These are phyloP conservation scores for Cadophora sp. DNA, from an alignment of 2,329 filamentous ascomycete species.

Conservation along the genomic window DNA sequence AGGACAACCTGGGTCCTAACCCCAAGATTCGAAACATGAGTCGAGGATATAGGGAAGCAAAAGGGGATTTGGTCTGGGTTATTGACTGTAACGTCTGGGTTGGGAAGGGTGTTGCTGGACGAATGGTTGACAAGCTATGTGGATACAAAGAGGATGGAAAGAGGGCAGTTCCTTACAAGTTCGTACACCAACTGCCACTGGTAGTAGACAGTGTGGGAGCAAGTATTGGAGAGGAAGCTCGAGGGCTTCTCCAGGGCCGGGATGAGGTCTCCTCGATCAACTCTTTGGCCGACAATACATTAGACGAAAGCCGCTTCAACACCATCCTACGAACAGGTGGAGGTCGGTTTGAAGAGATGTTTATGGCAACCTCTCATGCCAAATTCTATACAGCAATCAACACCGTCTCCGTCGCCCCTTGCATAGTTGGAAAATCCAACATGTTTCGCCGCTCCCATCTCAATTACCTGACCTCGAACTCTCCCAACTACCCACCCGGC, in stretches of 20 bases:
- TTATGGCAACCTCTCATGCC: constrained; percentile 90
- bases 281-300: constrained; percentile 43
- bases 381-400: constrained; percentile 99
- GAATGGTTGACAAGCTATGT: constrained; percentile 88
- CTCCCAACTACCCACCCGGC: constrained; percentile 61
- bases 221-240: constrained; percentile 37
- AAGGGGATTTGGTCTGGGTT: constrained; percentile 90
- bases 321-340: constrained; percentile 60
- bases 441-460: constrained; percentile 97
- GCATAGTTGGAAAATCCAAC: constrained; percentile 95
- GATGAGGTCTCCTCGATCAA: constrained; percentile 41
- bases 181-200: constrained; percentile 92
- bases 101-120: constrained; percentile 75
- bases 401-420: constrained; percentile 87
- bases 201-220: constrained; percentile 74
- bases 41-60: constrained; percentile 86
- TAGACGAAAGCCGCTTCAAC: constrained; percentile 36
- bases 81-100: constrained; percentile 98
- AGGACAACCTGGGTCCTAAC: constrained; percentile 81
- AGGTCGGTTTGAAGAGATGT: constrained; percentile 89
- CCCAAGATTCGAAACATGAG: constrained; percentile 99
- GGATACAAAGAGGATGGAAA: constrained; percentile 65
- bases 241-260: constrained; percentile 35
- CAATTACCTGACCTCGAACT: constrained; percentile 67
- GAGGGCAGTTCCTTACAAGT: constrained; percentile 73